Conservation (phyloP, 2,329 filamentous ascomycete genomes). For the Phialemoniopsis sp. region DNA sequence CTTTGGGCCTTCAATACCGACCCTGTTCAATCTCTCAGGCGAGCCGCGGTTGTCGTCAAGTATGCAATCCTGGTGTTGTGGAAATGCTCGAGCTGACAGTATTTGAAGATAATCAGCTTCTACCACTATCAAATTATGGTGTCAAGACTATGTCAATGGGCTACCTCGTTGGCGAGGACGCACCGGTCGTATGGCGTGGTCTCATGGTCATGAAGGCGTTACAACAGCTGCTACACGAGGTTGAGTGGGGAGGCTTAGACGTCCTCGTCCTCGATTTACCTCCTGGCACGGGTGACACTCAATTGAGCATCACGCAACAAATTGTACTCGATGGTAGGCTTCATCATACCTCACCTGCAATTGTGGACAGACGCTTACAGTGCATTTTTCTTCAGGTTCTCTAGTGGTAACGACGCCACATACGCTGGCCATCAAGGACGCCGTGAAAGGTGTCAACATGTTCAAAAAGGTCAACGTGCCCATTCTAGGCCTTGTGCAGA, state of each 20-base stretch:
- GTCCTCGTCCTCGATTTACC: constrained; percentile 87
- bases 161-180: constrained; percentile 75
- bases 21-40: constrained; percentile 75
- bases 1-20: constrained; percentile 93
- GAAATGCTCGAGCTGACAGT: constrained; percentile 6
- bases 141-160: constrained; percentile 99
- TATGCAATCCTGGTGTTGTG: too few species aligned
- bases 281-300: constrained; percentile 91
- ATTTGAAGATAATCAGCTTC: constrained; percentile 68
- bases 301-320: constrained; percentile 95
- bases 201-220: constrained; percentile 98
- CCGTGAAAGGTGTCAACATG: constrained; percentile 87
- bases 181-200: constrained; percentile 90
- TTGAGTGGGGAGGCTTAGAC: constrained; percentile 89
- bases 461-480: constrained; percentile 82
- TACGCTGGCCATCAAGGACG: constrained; percentile 87
- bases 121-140: constrained; percentile 91
- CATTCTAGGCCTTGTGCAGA: constrained; percentile 83
- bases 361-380: not conserved
- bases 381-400: constrained; percentile 46
- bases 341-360: not conserved
- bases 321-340: constrained; percentile 72
- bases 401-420: constrained; percentile 93
- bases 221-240: constrained; percentile 91
- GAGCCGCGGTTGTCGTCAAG: constrained; percentile 66